These are phyloP conservation scores for Globisporangium parvum DNA, from an alignment of 352 stramenopile genomes.

Conservation along the genomic window DNA sequence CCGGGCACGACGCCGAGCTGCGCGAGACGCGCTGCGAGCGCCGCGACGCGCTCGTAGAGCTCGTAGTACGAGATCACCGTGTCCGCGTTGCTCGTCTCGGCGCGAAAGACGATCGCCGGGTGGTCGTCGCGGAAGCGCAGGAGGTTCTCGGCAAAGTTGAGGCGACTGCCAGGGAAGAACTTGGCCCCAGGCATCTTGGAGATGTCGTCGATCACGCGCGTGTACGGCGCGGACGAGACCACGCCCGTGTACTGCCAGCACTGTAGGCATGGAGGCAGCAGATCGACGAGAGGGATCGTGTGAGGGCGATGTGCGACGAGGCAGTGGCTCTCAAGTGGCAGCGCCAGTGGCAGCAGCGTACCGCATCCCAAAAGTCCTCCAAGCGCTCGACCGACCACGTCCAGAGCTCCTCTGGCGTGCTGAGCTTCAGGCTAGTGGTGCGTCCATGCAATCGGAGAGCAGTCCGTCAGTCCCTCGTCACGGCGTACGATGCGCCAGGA, in stretches of 20 bases:
- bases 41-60: slow-evolving; percentile 54
- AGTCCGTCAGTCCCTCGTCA: neutral
- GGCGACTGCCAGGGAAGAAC: slow-evolving; percentile 57
- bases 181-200: slow-evolving; percentile 67
- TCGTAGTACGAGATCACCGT: slow-evolving; percentile 54
- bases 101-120: slow-evolving; percentile 68
- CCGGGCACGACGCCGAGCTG: slow-evolving; percentile 42
- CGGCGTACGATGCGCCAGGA: neutral
- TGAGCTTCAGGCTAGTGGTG: slow-evolving; percentile 24
- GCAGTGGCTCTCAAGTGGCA: neutral
- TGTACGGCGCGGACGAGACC: slow-evolving; percentile 45
- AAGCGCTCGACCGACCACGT: slow-evolving; percentile 66
- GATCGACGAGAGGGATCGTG: neutral
- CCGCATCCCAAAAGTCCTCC: slow-evolving; percentile 55
- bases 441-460: neutral
- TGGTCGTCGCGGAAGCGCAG: slow-evolving; percentile 67
- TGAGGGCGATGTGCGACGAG: neutral
- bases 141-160: slow-evolving; percentile 79
- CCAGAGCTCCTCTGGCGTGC: slow-evolving; percentile 50
- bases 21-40: slow-evolving; percentile 32
- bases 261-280: slow-evolving; percentile 6
- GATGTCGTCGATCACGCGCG: slow-evolving; percentile 44
- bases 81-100: slow-evolving; percentile 57
- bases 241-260: slow-evolving; percentile 76
- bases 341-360: slow-evolving; percentile 11